These are phyloP conservation scores for Phoma sp. DNA, from an alignment of 2,329 filamentous ascomycete genomes.

Conservation along the genomic window DNA sequence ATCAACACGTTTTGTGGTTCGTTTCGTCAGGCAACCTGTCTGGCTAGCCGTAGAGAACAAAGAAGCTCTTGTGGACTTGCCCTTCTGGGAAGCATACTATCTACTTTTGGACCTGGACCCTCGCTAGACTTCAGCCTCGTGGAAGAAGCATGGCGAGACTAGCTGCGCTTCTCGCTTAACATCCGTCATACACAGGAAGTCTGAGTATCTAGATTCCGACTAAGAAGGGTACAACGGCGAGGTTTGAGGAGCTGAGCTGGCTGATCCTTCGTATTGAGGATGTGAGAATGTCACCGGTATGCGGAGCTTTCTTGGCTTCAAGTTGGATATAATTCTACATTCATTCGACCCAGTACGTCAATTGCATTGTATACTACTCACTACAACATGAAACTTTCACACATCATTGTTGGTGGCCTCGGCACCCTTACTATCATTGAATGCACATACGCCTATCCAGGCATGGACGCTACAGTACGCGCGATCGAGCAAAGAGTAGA, in stretches of 20 bases:
- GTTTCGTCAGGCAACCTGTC: constrained; percentile 1
- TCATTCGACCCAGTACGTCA: neutral
- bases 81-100: neutral
- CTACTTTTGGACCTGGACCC: neutral
- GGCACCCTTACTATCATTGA: constrained; percentile 23
- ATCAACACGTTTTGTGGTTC: neutral
- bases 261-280: neutral
- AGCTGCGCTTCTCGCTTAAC: neutral
- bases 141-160: neutral
- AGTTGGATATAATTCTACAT: neutral
- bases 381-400: constrained; percentile 25
- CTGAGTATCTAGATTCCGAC: constrained; percentile 5
- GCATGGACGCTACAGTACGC: constrained; percentile 20
- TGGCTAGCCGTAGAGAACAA: neutral
- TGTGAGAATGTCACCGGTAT: neutral
- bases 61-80: neutral
- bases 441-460: constrained; percentile 23
- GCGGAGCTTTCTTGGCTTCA: neutral
- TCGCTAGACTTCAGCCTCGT: neutral
- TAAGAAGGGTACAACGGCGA: constrained; percentile 8
- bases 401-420: constrained; percentile 18
- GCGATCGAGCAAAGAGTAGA: constrained; percentile 9
- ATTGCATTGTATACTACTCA: neutral
- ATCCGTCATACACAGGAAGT: neutral
- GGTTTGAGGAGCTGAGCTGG: constrained; percentile 4